A percentile compares a stretch with the other conserved stretches of the same genome.
These are phyloP conservation scores for Moesziomyces globuligerus DNA, from an alignment of 1,284 basidiomycete genomes.

Conservation along the genomic window DNA sequence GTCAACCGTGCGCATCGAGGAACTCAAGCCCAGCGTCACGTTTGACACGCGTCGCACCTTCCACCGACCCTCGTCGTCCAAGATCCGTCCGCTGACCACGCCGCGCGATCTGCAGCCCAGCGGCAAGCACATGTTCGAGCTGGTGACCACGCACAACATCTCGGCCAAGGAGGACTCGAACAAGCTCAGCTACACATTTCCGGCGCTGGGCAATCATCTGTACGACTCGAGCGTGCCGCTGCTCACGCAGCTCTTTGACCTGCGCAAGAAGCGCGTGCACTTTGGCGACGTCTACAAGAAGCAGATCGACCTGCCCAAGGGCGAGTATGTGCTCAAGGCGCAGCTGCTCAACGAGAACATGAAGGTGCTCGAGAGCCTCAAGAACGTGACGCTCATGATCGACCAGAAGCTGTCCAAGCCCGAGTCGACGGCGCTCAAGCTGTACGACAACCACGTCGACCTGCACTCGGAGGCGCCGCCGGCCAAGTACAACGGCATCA, in stretches of 20 bases:
- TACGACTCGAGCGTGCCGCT: conserved; percentile 66
- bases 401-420: conserved; percentile 66
- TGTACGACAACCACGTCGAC: conserved; percentile 66
- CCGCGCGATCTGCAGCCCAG: conserved; percentile 63
- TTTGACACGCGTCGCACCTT: conserved; percentile 65
- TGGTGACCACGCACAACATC: conserved; percentile 65
- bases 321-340: conserved; percentile 65
- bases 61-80: conserved; percentile 57
- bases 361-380: conserved; percentile 62
- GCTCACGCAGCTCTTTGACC: conserved; percentile 64
- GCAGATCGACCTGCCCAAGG: conserved; percentile 62
- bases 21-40: conserved; percentile 60
- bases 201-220: conserved; percentile 60
- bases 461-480: conserved; percentile 50
- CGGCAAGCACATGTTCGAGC: conserved; percentile 63
- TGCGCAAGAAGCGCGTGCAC: conserved; percentile 57
- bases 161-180: conserved; percentile 58
- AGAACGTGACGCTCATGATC: conserved; percentile 59
- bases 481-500: conserved; percentile 57
- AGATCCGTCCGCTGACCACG: conserved; percentile 56
- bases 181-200: conserved; percentile 58
- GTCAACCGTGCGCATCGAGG: conserved; percentile 62
- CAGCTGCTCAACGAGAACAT: conserved; percentile 60
- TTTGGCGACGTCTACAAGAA: conserved; percentile 68
- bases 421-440: conserved; percentile 57